phyloP scores from a whole-genome alignment of 169 alveolate genomes.

The Cryptosporidium sp. region DNA sequence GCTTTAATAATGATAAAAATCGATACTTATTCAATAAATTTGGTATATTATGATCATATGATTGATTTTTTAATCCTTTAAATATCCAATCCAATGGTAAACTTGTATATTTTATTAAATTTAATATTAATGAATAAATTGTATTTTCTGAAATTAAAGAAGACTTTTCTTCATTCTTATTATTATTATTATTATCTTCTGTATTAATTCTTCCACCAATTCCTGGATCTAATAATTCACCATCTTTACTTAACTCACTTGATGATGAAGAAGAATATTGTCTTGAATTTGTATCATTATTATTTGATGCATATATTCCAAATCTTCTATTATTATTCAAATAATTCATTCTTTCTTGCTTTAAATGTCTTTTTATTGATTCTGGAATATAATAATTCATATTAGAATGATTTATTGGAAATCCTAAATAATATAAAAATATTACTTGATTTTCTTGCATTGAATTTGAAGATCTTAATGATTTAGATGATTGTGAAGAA shows the following conservation, averaged over 20 bases:
- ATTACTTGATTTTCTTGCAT: slow-evolving; percentile 49
- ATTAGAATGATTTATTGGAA: slow-evolving; percentile 42
- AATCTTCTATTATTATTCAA: slow-evolving; percentile 34
- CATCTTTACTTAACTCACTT: neutral
- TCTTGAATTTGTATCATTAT: neutral
- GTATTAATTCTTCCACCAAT: neutral
- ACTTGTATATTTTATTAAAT: slow-evolving; percentile 20
- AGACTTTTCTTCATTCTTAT: neutral
- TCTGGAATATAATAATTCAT: slow-evolving; percentile 46
- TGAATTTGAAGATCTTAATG: slow-evolving; percentile 18
- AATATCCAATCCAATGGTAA: slow-evolving; percentile 48
- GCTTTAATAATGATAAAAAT: slow-evolving; percentile 3
- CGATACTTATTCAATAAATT: neutral
- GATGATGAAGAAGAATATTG: neutral
- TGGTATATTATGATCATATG: neutral
- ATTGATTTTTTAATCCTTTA: slow-evolving; percentile 22
- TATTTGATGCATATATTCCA: slow-evolving; percentile 28
- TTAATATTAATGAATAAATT: slow-evolving; percentile 24
- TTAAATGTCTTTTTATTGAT: slow-evolving; percentile 25
- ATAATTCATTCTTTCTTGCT: slow-evolving; percentile 14
- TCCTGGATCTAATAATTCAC: neutral
- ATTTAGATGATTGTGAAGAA: slow-evolving; percentile 1
- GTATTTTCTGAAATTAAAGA: slow-evolving; percentile 10
- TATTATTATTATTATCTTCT: neutral
- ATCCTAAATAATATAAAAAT: slow-evolving; percentile 23